Base-by-base conservation (phyloP, 106 monocot species). In the Triglochin maritima region DNA sequence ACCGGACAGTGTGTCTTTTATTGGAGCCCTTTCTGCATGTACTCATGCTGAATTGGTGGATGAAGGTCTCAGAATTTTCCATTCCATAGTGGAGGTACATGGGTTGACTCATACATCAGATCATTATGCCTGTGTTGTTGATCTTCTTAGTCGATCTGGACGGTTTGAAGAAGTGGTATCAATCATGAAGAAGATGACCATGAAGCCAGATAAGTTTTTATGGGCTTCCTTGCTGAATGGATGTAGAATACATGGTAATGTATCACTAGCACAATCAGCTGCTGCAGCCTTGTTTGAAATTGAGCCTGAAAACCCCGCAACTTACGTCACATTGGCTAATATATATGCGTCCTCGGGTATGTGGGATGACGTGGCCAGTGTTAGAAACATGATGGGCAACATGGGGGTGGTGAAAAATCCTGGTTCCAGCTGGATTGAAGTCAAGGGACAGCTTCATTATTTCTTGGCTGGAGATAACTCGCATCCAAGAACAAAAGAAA, bases 211-310 rank as follows among this genome's bases (percentile, higher is more conserved):
- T 53, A 89, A 85, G 51, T 89, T 82, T 48, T 62, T 85, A 54
- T 89, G 88, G 88, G 74, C 88, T 57, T 82, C 88, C 5, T 75
- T 89, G 78, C 77, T 89, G 12, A 77, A 77, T 75, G 85, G 85
- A 9, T 81, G 82, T 43, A 57, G 74, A 56, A 77, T 72, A 47
- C 77, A 81, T 48, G 64, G 70, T 62, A 89, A 85, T 66, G 41
- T 82, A 46, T 52, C 48, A 54, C 67, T 82, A 43, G 85, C 71
- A n/a, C 74, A 69, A 66, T 58, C 41, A 50, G 88, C 88, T 11
- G 82, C 88, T 2, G 77, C 79, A 44, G 85, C 82, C 7, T 54
- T 89, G 56, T 82, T 85, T 44, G 70, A 80, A 71, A 77, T 89
- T 17, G 88, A 89, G 67, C 85, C 88, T 3, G 74, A 82, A 13